Evolutionary conservation across 2,329 filamentous ascomycete genomes (phyloP), one percentile per base, ranked within the genome.

Genomic region (Mariannaea elegans): DNA sequence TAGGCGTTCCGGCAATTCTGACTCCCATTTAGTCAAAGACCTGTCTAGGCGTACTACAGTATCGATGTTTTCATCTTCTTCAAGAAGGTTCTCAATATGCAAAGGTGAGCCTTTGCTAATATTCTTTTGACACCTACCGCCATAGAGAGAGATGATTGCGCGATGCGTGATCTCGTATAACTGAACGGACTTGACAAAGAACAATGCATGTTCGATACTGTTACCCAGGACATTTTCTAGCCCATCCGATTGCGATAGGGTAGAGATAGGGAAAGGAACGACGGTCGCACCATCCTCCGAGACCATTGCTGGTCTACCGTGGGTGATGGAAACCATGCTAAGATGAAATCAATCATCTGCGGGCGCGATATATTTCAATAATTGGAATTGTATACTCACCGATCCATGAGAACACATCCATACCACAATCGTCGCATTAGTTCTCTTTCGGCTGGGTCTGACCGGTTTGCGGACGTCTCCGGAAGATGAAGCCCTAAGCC

Each of bases 401-500:
- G 65, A 34, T 78, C 76, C 76, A 78, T 77, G 0, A 77, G 56
- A 7, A 78, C 70, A 46, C 76, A 78, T 0, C 74, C 75, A 45
- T 78, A 69, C 76, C 76, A 78, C 42, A 78, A 61, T 14, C 73
- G 67, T 2, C 73, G 62, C 1, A 72, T 23, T 0, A 75, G 53
- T 16, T 76, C 71, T 21, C 65, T 62, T 19, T 76, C 71, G 0
- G 49, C 59, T 4, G 48, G n/a, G 21, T 71, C 64, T 1, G 64
- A 34, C 0, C 64, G 62, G 10, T 64, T 59, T 0, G 71, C 70
- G 0, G 73, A 72, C 0, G 78, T 79, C 36, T 81, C 76, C 0
- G 76, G 72, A 3, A 81, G 65, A 48, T 83, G 80, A 24, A 83
- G 66, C 0, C 80, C 81, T 3, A 83, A 56, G 0, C 80, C 78